Percentiles rank a stretch among this genome's conserved stretches.
These are phyloP conservation scores for Petasospora rhodanensis DNA, from an alignment of 1,139 yeast species.

Conservation along the genomic window DNA sequence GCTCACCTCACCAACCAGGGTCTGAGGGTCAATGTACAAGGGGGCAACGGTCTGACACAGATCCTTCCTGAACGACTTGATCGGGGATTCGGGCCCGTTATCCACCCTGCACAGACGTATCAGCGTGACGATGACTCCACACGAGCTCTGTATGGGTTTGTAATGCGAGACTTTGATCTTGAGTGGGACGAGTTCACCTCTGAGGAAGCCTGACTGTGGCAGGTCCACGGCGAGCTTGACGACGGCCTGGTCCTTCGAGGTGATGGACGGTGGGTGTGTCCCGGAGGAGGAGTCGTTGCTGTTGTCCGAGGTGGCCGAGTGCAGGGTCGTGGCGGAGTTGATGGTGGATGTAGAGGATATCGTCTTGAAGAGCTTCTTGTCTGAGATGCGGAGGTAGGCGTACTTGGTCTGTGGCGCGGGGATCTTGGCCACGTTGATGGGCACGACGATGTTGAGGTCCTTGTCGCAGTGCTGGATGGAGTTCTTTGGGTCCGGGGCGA, in stretches of 20 bases:
- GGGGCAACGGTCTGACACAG: conserved; percentile 75
- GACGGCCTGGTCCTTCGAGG: conserved; percentile 20
- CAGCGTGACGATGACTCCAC: conserved; percentile 74
- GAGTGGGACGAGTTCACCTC: conserved; percentile 77
- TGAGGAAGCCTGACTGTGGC: conserved; percentile 65
- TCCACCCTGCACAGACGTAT: conserved; percentile 78
- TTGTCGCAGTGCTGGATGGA: conserved; percentile 41
- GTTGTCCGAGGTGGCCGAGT: conserved; percentile 16
- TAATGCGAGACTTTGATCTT: conserved; percentile 64
- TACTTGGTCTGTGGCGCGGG: conserved; percentile 66
- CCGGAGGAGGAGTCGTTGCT: conserved; percentile 17
- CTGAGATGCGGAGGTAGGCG: conserved; percentile 48
- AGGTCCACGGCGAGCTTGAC: conserved; percentile 56
- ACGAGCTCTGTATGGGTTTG: conserved; percentile 64
- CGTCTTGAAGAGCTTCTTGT: conserved; percentile 34
- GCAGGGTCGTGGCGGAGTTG: conserved; percentile 34
- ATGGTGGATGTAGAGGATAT: conserved; percentile 51
- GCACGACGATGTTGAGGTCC: conserved; percentile 57
- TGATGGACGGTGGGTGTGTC: conserved; percentile 7
- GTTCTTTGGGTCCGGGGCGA: conserved; percentile 15
- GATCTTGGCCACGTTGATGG: conserved; percentile 65
- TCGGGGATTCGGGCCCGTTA: conserved; percentile 55
- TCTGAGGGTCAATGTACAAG: conserved; percentile 67
- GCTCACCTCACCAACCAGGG: conserved; percentile 53
- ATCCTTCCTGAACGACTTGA: conserved; percentile 82